Base-by-base conservation (phyloP, 495 filamentous ascomycete genomes). In the Tuber microsphaerosporum region DNA sequence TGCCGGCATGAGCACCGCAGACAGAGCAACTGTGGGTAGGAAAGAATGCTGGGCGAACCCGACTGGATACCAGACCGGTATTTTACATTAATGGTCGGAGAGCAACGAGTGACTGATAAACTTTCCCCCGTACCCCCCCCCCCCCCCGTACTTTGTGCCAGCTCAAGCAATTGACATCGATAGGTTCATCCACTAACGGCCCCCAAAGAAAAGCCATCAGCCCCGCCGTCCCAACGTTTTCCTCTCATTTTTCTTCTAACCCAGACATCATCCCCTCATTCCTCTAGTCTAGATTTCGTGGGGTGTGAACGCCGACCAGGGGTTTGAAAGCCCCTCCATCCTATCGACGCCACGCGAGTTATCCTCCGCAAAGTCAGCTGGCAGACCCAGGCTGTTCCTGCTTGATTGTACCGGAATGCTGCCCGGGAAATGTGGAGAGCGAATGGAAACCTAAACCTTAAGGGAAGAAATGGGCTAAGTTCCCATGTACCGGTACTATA, bases 341-440 rank as follows among this genome's bases (percentile, higher is more conserved):
- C 69, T 79, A 73, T 48, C 76, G 79, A 71, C 73, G 76, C 77
- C 77, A 79, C 77, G 76, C 77, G 77, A 79, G 77, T 22, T 75
- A 71, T 77, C 71, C 71, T 77, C 75, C 75, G 69, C 71, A 74
- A 68, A 79, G 51, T 61, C 44, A 69, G 75, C 56, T 71, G 75
- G 72, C 12, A n/a, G 51, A 2, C 72, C 75, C 70, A 78, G 76
- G 39, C 74, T 75, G 74, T 75, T 73, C 74, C 44, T 71, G 16
- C 74, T 56, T 56, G 14, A 39, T 31, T 73, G 73, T 46, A 56
- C 31, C 73, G 74, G 73, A 31, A 61, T 31, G 56, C 56, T 31
- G 56, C n/a, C n/a, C 14, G 56, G 56, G 34, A 65, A 65, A 2
- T 34, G 56, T 22, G 70, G 46, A 61, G 65, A 69, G 19, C 37